These are phyloP conservation scores for Talaromyces sp. DNA, from an alignment of 2,329 filamentous ascomycete genomes.

Conservation along the genomic window DNA sequence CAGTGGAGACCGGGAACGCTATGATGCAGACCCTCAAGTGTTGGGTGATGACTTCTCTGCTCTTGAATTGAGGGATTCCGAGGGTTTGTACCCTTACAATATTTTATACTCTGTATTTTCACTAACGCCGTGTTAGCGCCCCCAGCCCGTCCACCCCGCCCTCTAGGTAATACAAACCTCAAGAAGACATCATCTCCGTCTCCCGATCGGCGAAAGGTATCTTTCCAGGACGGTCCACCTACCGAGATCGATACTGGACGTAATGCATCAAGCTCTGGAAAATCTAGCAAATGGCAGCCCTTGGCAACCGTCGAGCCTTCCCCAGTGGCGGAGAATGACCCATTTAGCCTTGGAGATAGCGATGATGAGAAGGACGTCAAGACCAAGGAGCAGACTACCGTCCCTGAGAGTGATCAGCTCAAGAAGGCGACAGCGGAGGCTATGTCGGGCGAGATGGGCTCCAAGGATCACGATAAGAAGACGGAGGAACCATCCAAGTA, in stretches of 20 bases:
- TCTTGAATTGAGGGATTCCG: constrained; percentile 64
- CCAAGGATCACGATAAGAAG: constrained; percentile 30
- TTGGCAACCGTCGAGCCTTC: constrained; percentile 81
- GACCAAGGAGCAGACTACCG: constrained; percentile 60
- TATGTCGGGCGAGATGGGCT: constrained; percentile 45
- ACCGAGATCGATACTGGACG: constrained; percentile 81
- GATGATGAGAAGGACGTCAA: constrained; percentile 87
- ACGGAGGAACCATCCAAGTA: constrained; percentile 31
- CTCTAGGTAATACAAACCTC: constrained; percentile 74
- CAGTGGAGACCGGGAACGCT: constrained; percentile 86
- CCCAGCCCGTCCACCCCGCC: constrained; percentile 60
- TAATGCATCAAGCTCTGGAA: constrained; percentile 57
- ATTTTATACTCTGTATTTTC: neutral
- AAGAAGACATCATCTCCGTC: constrained; percentile 71
- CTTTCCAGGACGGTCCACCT: constrained; percentile 65
- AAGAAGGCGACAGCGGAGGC: constrained; percentile 64
- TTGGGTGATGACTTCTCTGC: constrained; percentile 84
- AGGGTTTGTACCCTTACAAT: constrained; percentile 45
- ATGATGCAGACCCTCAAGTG: constrained; percentile 91
- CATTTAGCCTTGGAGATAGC: constrained; percentile 93
- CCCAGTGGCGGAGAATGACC: constrained; percentile 87
- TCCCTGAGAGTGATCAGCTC: constrained; percentile 59
- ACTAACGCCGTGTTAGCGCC: constrained; percentile 47
- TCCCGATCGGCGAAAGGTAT: constrained; percentile 55
- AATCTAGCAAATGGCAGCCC: constrained; percentile 96